Evolutionary conservation across 495 filamentous ascomycete species (phyloP), one percentile per base, ranked within the genome.

Genomic region (Xylaria sp.): DNA sequence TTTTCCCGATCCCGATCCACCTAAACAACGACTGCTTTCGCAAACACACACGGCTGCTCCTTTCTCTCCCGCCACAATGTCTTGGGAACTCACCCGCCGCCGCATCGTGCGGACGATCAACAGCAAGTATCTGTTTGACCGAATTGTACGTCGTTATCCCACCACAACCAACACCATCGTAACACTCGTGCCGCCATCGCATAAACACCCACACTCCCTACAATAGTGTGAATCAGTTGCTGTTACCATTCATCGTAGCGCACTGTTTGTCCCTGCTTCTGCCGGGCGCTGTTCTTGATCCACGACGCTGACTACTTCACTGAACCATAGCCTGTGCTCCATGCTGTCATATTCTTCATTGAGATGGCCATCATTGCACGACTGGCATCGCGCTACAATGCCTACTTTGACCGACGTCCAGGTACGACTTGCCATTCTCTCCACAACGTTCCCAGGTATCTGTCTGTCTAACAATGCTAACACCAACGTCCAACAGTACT

Each of bases 401-500:
- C 88, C 71, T 97, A 97, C 84, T 99, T 98, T 87, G 88, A 91
- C 73, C 89, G 91, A 73, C 92, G 91, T 76, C 95, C 95, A 80
- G 84, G 93, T 95, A 85, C 70, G 84, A 75, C 59, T 37, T n/a
- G 29, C 11, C 5, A 24, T 48, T 24, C 43, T 57, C 33, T 53
- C 74, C 55, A 24, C 41, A 41, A 35, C 50, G 70, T 46, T 68
- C 35, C 53, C 65, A 53, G 43, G 43, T 31, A 55, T 63, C 24
- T 11, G 33, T 33, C 21, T 58, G 21, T 14, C 31, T 17, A 55
- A 15, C 12, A 2, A 57, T 12, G 46, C 72, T 78, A 24, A 77
- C 64, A 43, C 9, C 5, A 7, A 24, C 24, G 5, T 59, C 82
- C 19, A 33, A 59, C 70, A 93, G 93, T 99, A 46, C 86, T 99